Percentiles rank a stretch among this genome's conserved stretches.
Conservation (phyloP, 1,284 basidiomycete genomes). For the Cryptococcus sp. region DNA sequence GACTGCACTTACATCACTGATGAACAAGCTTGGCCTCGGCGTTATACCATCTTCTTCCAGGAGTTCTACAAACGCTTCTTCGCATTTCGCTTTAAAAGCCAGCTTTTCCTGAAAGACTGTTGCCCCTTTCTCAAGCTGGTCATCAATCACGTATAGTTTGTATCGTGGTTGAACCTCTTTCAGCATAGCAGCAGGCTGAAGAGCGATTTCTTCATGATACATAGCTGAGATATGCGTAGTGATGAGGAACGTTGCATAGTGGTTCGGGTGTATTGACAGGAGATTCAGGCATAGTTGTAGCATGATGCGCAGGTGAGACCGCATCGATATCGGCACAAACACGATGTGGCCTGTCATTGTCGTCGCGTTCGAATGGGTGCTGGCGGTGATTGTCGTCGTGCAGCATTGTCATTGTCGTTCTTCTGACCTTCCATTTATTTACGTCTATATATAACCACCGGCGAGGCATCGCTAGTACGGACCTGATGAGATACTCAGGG, state of each 20-base stretch:
- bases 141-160: not conserved
- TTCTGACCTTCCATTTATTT: too few species aligned
- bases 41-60: not conserved
- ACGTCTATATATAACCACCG: too few species aligned
- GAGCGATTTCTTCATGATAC: not conserved
- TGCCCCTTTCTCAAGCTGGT: not conserved
- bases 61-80: not conserved
- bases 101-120: not conserved
- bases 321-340: conserved; percentile 1
- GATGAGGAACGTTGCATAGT: conserved; percentile 1
- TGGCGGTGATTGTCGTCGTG: too few species aligned
- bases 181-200: not conserved
- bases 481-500: too few species aligned
- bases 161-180: not conserved
- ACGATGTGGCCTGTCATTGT: not conserved
- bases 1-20: not conserved
- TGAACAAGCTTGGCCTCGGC: not conserved
- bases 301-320: conserved; percentile 5
- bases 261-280: not conserved
- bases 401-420: too few species aligned
- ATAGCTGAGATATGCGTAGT: not conserved
- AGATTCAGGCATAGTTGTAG: conserved; percentile 5
- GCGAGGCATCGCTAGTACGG: too few species aligned
- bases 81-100: not conserved
- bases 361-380: too few species aligned